Percentiles rank a stretch among this genome's conserved stretches.
phyloP scores from a whole-genome alignment of 345 rosid genomes.

The Melaleuca alternifolia region DNA sequence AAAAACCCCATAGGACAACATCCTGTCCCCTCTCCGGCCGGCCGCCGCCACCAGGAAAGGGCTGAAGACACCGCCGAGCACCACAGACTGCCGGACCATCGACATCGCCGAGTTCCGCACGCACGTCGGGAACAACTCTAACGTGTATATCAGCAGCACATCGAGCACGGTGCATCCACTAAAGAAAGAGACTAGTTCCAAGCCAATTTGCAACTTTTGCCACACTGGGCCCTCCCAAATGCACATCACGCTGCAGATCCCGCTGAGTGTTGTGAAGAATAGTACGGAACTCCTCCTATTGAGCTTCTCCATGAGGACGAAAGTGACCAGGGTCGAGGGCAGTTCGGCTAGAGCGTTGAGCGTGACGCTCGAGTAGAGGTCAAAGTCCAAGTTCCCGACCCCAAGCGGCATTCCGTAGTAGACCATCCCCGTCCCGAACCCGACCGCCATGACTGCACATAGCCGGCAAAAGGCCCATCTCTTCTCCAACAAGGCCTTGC shows the following conservation, averaged over 20 bases:
- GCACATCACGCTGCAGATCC: slow-evolving; percentile 30
- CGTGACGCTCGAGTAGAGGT: slow-evolving; percentile 48
- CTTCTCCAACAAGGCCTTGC: slow-evolving; percentile 29
- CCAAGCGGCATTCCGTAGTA: slow-evolving; percentile 78
- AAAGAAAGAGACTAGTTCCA: slow-evolving; percentile 52
- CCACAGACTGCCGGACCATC: slow-evolving; percentile 29
- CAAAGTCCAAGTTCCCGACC: slow-evolving; percentile 36
- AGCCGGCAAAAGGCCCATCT: slow-evolving; percentile 53
- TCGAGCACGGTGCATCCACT: slow-evolving; percentile 38
- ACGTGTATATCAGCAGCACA: slow-evolving; percentile 29
- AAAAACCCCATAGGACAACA: slow-evolving; percentile 3
- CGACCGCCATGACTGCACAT: slow-evolving; percentile 24
- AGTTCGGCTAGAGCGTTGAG: slow-evolving; percentile 61
- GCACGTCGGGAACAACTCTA: slow-evolving; percentile 47
- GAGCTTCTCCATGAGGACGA: slow-evolving; percentile 30
- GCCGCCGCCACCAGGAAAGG: slow-evolving; percentile 3
- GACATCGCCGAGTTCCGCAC: slow-evolving; percentile 36
- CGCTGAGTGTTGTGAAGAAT: slow-evolving; percentile 31
- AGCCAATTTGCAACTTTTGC: slow-evolving; percentile 25
- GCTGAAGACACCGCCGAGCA: slow-evolving; percentile 10
- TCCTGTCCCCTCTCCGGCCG: neutral
- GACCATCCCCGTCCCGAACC: slow-evolving; percentile 55
- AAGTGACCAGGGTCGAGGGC: slow-evolving; percentile 37
- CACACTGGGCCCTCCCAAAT: slow-evolving; percentile 12
- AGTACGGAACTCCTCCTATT: slow-evolving; percentile 30